These are phyloP conservation scores for Arabidopsis arenosa DNA, from an alignment of 345 rosid genomes.

Conservation along the genomic window DNA sequence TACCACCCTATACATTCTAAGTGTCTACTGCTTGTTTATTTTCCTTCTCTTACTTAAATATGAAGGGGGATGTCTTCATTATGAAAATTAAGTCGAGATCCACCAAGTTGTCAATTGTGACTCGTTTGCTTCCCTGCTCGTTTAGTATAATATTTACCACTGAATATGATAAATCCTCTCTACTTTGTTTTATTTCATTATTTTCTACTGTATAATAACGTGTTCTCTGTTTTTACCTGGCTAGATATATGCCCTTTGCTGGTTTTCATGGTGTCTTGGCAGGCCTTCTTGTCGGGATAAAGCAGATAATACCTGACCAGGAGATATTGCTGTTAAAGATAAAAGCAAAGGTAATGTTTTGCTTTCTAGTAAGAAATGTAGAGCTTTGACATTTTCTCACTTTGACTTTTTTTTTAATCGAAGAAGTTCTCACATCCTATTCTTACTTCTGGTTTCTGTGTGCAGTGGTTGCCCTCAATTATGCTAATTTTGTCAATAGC, in stretches of 20 bases:
- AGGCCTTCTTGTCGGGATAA: constrained; percentile 92
- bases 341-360: constrained; percentile 76
- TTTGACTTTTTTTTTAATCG: not conserved
- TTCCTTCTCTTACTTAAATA: not conserved
- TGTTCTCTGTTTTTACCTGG: constrained; percentile 38
- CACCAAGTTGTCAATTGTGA: not conserved
- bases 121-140: not conserved
- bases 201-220: not conserved
- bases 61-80: not conserved
- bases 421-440: constrained; percentile 34
- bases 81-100: not conserved
- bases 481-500: constrained; percentile 67
- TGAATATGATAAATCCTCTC: not conserved
- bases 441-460: constrained; percentile 32
- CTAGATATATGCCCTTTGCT: constrained; percentile 92
- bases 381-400: constrained; percentile 7
- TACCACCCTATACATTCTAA: constrained; percentile 13
- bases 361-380: constrained; percentile 4
- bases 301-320: constrained; percentile 96
- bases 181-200: not conserved
- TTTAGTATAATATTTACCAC: constrained; percentile 1
- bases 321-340: constrained; percentile 73
- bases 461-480: constrained; percentile 97
- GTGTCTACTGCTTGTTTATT: constrained; percentile 17
- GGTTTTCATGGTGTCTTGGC: constrained; percentile 92